Percentiles rank a stretch among this genome's conserved stretches.
phyloP scores from a whole-genome alignment of 1,284 basidiomycete species.

The Rhodotorula sp. region DNA sequence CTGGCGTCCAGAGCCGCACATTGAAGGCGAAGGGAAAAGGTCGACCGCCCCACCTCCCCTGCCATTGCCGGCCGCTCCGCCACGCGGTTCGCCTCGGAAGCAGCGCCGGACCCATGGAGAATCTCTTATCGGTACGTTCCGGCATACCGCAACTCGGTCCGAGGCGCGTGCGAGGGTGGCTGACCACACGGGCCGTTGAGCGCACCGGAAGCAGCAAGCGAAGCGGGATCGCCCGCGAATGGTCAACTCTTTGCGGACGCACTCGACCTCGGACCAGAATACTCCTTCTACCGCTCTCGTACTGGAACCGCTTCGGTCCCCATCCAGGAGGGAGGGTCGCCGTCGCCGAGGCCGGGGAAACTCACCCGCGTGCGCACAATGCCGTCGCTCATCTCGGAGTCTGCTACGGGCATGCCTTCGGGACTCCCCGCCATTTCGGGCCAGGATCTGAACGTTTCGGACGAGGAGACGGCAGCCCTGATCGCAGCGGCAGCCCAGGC shows the following conservation, averaged over 20 bases:
- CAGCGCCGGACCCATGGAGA: not conserved
- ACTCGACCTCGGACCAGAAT: slow-evolving; percentile 2
- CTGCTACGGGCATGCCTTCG: not conserved
- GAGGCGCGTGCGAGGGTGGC: not conserved
- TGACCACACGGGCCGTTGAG: not conserved
- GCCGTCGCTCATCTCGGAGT: not conserved
- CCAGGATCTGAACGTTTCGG: not conserved
- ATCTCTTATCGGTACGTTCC: not conserved
- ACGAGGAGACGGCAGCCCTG: not conserved
- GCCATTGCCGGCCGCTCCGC: not conserved
- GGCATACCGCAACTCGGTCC: not conserved
- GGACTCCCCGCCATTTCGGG: not conserved
- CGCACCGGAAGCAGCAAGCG: not conserved
- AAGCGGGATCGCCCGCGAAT: not conserved
- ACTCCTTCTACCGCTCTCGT: not conserved
- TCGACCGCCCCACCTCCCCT: not conserved
- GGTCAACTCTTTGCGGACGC: not conserved
- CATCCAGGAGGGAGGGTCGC: not conserved
- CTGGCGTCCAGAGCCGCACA: no score
- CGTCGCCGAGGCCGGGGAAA: not conserved
- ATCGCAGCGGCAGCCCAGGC: not conserved
- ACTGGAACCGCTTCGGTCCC: not conserved
- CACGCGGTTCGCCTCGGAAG: not conserved
- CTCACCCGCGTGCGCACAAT: not conserved
- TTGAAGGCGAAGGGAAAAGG: no score